Conservation (phyloP, 1,284 basidiomycete species). For the Puccinia polysora region DNA sequence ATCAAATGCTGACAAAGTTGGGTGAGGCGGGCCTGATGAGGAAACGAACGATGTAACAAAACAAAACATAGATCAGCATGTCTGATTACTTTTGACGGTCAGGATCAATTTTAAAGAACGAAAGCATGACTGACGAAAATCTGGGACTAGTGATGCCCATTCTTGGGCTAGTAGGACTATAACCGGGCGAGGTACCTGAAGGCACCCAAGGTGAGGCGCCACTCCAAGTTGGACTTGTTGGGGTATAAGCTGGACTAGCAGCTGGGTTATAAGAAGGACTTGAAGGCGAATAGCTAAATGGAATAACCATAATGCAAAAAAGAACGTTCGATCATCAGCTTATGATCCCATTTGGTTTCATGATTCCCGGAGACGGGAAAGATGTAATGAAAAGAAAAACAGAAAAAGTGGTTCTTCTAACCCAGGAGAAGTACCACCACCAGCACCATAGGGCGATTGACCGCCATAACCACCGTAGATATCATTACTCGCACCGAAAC, state of each 20-base stretch:
- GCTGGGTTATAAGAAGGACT: constrained; percentile 57
- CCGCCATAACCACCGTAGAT: constrained; percentile 49
- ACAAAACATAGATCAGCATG: neutral
- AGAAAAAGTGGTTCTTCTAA: constrained; percentile 63
- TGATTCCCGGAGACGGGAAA: too few species aligned
- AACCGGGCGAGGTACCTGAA: constrained; percentile 68
- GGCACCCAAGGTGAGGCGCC: constrained; percentile 51
- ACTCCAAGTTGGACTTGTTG: constrained; percentile 54
- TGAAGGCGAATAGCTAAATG: constrained; percentile 56
- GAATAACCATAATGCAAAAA: constrained; percentile 51
- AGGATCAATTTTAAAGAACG: neutral
- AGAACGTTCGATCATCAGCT: constrained; percentile 62
- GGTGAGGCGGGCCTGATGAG: constrained; percentile 38
- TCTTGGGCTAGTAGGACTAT: constrained; percentile 65
- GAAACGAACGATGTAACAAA: neutral
- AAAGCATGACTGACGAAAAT: constrained; percentile 62
- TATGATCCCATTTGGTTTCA: too few species aligned
- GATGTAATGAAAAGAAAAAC: constrained; percentile 50
- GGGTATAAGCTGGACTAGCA: constrained; percentile 44
- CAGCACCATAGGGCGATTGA: constrained; percentile 46
- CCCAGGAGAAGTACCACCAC: constrained; percentile 68
- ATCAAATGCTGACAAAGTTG: constrained; percentile 30
- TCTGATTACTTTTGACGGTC: too few species aligned
- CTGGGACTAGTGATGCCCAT: constrained; percentile 60
- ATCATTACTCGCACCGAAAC: constrained; percentile 66